A percentile compares a stretch with the other conserved stretches of the same genome.
phyloP scores from a whole-genome alignment of 768 basidiomycete genomes.

The Russula sp. region DNA sequence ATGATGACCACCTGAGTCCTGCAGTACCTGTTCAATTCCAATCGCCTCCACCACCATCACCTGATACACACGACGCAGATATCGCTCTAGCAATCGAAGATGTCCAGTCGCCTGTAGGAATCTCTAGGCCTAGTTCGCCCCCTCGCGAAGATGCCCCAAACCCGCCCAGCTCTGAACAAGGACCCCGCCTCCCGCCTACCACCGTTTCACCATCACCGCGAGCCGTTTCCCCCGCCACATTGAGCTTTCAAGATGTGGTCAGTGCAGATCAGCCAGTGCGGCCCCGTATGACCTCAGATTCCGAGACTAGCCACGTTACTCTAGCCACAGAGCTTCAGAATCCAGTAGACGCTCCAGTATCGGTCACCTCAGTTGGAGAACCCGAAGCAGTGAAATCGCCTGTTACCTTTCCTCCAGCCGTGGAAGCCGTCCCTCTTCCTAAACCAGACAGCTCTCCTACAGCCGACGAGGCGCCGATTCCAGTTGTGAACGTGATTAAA shows the following conservation, averaged over 20 bases:
- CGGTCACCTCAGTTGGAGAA: neutral
- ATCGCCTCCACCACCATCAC: conserved; percentile 2
- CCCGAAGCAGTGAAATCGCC: neutral
- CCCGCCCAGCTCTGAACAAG: neutral
- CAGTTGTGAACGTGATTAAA: conserved; percentile 11
- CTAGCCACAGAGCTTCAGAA: neutral
- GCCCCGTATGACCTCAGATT: neutral
- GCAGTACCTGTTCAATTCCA: neutral
- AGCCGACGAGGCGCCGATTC: neutral
- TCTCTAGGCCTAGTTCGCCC: neutral
- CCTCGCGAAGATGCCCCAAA: conserved; percentile 11
- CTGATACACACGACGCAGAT: neutral
- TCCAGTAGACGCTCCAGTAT: conserved; percentile 1
- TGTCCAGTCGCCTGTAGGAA: neutral
- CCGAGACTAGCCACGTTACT: neutral
- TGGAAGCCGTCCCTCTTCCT: neutral
- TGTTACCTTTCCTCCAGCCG: neutral
- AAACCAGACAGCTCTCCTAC: conserved; percentile 3
- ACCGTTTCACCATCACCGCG: conserved; percentile 13
- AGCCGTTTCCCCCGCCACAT: conserved; percentile 4
- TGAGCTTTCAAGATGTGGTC: neutral
- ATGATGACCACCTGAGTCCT: neutral
- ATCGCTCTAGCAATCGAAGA: neutral
- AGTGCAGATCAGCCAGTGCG: conserved; percentile 1
- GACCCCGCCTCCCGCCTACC: neutral